Conservation (phyloP, 1,139 yeast genomes). For the Arxiozyma telluris region DNA sequence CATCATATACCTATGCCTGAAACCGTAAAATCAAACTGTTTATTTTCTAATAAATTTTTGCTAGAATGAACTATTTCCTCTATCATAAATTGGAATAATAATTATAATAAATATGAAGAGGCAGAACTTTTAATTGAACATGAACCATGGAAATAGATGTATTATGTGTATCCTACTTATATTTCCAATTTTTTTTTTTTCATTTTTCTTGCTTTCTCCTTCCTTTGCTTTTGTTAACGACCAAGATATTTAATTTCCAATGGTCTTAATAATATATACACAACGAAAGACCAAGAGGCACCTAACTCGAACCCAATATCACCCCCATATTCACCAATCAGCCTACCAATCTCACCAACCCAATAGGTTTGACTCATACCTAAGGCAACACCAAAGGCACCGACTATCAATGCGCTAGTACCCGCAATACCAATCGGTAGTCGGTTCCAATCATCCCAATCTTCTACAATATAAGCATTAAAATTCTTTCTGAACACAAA, state of each 20-base stretch:
- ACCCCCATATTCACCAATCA: conserved; percentile 64
- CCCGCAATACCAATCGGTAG: conserved; percentile 78
- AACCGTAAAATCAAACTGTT: neutral
- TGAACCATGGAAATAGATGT: neutral
- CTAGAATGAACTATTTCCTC: neutral
- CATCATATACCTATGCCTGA: neutral
- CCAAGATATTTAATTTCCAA: conserved; percentile 53
- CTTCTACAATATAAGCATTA: conserved; percentile 52
- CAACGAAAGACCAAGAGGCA: conserved; percentile 58
- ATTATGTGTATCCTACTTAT: neutral
- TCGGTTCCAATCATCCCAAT: conserved; percentile 45
- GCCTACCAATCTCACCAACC: conserved; percentile 54
- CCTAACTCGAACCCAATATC: conserved; percentile 85
- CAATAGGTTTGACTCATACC: conserved; percentile 89
- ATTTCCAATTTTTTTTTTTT: no score
- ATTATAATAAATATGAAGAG: no score
- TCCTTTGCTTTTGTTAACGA: conserved; percentile 32
- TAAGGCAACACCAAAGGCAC: conserved; percentile 74
- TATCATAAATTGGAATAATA: no score
- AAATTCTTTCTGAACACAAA: conserved; percentile 61
- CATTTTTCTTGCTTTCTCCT: neutral
- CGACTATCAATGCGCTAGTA: conserved; percentile 65
- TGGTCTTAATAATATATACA: conserved; percentile 53
- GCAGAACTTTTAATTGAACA: no score
- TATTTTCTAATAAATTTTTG: neutral